Conservation (phyloP, 768 basidiomycete genomes). For the Paxillus involutus region DNA sequence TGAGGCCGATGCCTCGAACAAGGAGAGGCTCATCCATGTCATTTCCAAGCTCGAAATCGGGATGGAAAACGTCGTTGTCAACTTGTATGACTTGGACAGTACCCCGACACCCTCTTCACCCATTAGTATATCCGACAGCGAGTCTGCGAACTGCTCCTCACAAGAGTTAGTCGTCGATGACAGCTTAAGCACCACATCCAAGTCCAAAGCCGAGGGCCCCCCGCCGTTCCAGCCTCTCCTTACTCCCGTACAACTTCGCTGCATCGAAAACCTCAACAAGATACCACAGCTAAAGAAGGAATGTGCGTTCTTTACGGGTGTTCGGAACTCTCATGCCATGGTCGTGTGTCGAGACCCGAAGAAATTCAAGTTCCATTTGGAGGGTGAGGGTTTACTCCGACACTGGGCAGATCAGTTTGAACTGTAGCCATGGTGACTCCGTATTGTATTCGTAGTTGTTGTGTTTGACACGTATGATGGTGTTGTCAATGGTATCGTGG, state of each 20-base stretch:
- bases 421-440: conserved; percentile 25
- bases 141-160: background rate
- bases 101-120: conserved; percentile 18
- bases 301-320: conserved; percentile 57
- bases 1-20: conserved; percentile 52
- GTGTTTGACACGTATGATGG: too few relatives aligned
- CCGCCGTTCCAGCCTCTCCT: conserved; percentile 44
- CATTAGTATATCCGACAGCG: background rate
- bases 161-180: background rate
- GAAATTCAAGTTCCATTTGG: conserved; percentile 53
- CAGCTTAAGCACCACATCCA: background rate
- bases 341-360: conserved; percentile 71
- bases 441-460: background rate
- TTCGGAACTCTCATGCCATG: conserved; percentile 67
- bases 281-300: conserved; percentile 72
- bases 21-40: conserved; percentile 54
- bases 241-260: conserved; percentile 54
- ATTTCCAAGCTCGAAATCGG: conserved; percentile 58
- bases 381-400: conserved; percentile 64
- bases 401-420: conserved; percentile 72
- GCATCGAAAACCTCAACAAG: conserved; percentile 60
- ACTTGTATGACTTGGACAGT: conserved; percentile 48
- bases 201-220: conserved; percentile 3
- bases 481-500: too few relatives aligned
- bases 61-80: conserved; percentile 60